Percentiles rank a stretch among this genome's conserved stretches.
Evolutionary conservation across 768 basidiomycete species (phyloP).

Genomic region (Tulasnella sp.): DNA sequence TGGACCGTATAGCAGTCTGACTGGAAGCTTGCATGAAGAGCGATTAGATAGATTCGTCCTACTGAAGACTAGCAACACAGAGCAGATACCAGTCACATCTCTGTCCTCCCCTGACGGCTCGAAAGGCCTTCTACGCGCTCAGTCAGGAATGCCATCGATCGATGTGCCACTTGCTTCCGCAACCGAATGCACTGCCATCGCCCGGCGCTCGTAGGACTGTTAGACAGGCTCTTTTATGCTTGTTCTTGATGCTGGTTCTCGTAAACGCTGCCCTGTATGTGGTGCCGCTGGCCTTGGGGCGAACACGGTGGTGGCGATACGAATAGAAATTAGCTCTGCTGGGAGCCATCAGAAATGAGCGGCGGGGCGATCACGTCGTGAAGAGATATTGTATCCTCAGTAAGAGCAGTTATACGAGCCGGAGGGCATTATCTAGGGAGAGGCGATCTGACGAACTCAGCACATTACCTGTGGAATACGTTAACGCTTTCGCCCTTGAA

Average conservation of each 20-base stretch:
- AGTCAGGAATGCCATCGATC: background rate
- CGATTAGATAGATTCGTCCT: too few species aligned
- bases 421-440: background rate
- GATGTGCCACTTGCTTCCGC: background rate
- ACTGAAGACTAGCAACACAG: too few species aligned
- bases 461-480: background rate
- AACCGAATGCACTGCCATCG: background rate
- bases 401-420: background rate
- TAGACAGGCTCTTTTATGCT: background rate
- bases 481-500: background rate
- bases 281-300: background rate
- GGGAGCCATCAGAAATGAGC: background rate
- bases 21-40: too few species aligned
- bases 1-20: too few species aligned
- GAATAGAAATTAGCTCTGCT: background rate
- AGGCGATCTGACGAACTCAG: background rate
- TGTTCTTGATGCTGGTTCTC: background rate
- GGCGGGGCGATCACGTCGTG: background rate
- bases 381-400: background rate
- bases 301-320: background rate
- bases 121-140: background rate
- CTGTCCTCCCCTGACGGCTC: background rate
- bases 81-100: too few species aligned
- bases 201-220: background rate
- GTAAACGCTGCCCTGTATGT: background rate